These are phyloP conservation scores for Salix purpurea DNA, from an alignment of 345 rosid species.

Conservation along the genomic window DNA sequence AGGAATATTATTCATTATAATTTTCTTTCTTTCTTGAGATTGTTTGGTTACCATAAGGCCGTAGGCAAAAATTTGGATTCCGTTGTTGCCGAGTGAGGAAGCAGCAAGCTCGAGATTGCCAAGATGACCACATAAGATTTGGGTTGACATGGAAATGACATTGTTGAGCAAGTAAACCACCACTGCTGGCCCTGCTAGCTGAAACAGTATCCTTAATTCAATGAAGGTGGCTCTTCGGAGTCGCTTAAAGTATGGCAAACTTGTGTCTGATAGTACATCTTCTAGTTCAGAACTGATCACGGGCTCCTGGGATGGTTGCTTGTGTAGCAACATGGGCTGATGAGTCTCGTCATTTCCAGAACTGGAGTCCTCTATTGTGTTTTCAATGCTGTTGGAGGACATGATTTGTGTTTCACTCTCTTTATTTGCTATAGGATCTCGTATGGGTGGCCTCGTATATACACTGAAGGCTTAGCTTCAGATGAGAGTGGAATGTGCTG, in stretches of 20 bases:
- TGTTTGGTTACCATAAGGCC: constrained; percentile 13
- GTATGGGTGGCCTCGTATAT: too few relatives aligned
- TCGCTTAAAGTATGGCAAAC: constrained; percentile 30
- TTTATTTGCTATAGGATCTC: too few relatives aligned
- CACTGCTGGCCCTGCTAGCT: constrained; percentile 17
- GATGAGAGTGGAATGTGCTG: too few relatives aligned
- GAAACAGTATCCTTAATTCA: constrained; percentile 32
- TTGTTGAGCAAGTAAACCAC: constrained; percentile 18
- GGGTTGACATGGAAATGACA: constrained; percentile 15
- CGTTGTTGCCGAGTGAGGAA: constrained; percentile 16
- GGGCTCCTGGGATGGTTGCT: too few relatives aligned
- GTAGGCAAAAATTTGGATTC: constrained; percentile 20
- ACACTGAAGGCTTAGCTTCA: too few relatives aligned
- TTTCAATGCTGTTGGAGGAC: too few relatives aligned
- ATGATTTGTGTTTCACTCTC: too few relatives aligned
- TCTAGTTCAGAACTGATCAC: constrained; percentile 30
- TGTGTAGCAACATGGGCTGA: too few relatives aligned
- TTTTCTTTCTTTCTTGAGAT: too few relatives aligned
- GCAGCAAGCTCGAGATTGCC: constrained; percentile 25
- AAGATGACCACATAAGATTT: constrained; percentile 17
- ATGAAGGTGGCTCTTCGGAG: constrained; percentile 37
- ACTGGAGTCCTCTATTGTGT: too few relatives aligned
- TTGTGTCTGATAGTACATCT: constrained; percentile 35
- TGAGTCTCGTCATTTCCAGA: too few relatives aligned
- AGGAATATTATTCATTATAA: not conserved